Evolutionary conservation across 768 basidiomycete species (phyloP).

Genomic region (Mycena alexandri): DNA sequence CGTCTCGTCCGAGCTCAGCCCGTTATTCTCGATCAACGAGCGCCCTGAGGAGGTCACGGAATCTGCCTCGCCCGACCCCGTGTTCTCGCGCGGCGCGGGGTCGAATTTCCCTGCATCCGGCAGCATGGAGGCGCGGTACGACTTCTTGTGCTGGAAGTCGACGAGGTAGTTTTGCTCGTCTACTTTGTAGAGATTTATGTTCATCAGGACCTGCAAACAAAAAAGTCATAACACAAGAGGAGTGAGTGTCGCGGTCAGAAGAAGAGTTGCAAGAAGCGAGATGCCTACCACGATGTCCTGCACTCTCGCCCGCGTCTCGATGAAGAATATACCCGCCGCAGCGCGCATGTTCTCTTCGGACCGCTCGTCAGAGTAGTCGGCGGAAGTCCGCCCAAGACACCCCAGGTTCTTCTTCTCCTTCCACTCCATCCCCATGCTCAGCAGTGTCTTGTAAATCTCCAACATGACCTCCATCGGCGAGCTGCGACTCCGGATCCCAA

Average conservation of each 20-base stretch:
- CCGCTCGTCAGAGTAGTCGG: conserved; percentile 69
- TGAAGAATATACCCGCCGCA: conserved; percentile 87
- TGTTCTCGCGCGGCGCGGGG: conserved; percentile 69
- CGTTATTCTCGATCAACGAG: conserved; percentile 68
- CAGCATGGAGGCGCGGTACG: conserved; percentile 82
- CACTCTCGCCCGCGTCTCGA: conserved; percentile 92
- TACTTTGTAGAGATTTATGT: conserved; percentile 96
- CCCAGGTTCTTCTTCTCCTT: conserved; percentile 88
- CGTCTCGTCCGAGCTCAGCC: conserved; percentile 64
- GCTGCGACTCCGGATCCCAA: conserved; percentile 93
- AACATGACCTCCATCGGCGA: conserved; percentile 99
- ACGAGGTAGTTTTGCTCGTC: conserved; percentile 97
- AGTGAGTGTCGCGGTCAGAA: conserved; percentile 10
- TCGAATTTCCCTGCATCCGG: conserved; percentile 80
- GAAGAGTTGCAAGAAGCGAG: background rate
- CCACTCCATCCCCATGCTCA: conserved; percentile 96
- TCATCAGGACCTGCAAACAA: conserved; percentile 85
- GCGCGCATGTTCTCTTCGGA: conserved; percentile 75
- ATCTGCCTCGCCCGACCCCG: conserved; percentile 58
- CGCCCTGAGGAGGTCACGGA: conserved; percentile 53
- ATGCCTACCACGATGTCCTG: conserved; percentile 89
- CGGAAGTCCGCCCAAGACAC: conserved; percentile 66
- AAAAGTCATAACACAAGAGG: background rate
- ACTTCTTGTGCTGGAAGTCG: conserved; percentile 98
- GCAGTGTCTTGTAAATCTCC: conserved; percentile 95